Conservation (phyloP, 768 basidiomycete genomes). For the Pisolithus albus region DNA sequence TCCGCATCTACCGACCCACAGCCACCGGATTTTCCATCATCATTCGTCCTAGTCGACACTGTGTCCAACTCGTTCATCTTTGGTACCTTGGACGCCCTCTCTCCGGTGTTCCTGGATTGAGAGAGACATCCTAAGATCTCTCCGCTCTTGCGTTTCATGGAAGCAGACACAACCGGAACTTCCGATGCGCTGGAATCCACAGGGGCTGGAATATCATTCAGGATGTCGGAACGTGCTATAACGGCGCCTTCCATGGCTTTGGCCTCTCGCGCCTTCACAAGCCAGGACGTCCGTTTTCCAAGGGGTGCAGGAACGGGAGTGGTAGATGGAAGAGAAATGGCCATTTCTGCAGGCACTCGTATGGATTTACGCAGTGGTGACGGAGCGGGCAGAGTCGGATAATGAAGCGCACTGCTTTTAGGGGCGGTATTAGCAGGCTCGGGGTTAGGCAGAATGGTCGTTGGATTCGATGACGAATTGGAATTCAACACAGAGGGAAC, state of each 20-base stretch:
- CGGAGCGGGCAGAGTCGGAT: constrained; percentile 63
- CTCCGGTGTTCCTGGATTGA: constrained; percentile 26
- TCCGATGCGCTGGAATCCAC: constrained; percentile 1
- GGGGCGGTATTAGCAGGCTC: constrained; percentile 23
- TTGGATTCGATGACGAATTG: constrained; percentile 9
- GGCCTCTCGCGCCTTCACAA: constrained; percentile 68
- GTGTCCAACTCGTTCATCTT: constrained; percentile 38
- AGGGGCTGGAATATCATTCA: constrained; percentile 2
- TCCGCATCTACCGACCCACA: constrained; percentile 17
- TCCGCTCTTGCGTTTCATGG: constrained; percentile 61
- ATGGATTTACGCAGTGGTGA: constrained; percentile 65
- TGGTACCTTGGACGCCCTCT: constrained; percentile 41
- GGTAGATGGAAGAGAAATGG: constrained; percentile 28
- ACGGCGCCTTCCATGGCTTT: constrained; percentile 52
- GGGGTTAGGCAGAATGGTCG: constrained; percentile 30
- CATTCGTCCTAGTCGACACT: constrained; percentile 15
- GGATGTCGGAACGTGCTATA: constrained; percentile 23
- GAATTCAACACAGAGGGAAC: constrained; percentile 8
- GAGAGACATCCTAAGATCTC: constrained; percentile 31
- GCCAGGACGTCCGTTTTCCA: constrained; percentile 74
- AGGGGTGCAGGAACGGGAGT: constrained; percentile 26
- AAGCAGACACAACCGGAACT: constrained; percentile 17
- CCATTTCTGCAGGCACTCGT: constrained; percentile 41
- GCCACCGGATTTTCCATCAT: constrained; percentile 9
- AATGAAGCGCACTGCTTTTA: constrained; percentile 38